Evolutionary conservation across 306 rosid genomes (phyloP), one percentile per base, ranked within the genome.

Genomic region (Geum urbanum): DNA sequence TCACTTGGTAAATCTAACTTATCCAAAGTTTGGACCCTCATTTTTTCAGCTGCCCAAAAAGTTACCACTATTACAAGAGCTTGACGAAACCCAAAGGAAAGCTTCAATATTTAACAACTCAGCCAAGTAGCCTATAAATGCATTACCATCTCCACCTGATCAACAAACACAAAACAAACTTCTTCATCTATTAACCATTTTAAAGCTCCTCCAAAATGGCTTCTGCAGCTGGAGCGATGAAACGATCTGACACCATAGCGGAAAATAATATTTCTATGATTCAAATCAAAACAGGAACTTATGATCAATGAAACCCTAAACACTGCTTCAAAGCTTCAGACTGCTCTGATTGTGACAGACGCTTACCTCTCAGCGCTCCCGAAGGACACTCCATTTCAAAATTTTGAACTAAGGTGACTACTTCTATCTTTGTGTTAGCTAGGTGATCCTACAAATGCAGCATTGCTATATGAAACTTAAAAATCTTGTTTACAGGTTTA

Each of bases 291-390:
- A 70, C 91, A 92, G 98, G 72, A 77, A 6, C 79, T 92, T 68
- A 79, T 92, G 87, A 83, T 92, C 64, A 85, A 86, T 71, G 92
- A 88, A 4, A 73, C 77, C 24, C 78, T 92, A 9, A 74, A 55
- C 78, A 81, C 94, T 32, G 77, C 90, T 46, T 73, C 82, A 63
- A 92, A 85, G 80, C 98, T 92, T 73, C 96, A 90, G 60, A 69
- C 66, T 75, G 86, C 96, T 67, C 66, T 92, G 24, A 74, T 90
- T 66, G 72, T 90, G 27, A 91, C 92, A 24, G 94, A 90, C 18
- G 84, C 69, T 15, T 86, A 41, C 83, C 86, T 92, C 73, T 65
- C 96, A 27, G 65, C 56, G 12, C 79, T 90, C 39, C 88, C 92
- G 19, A 77, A 74, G 49, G 80, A 79, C 72, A 81, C 85, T 39